These are phyloP conservation scores for Ceratocystis destructans DNA, from an alignment of 2,329 filamentous ascomycete species.

Conservation along the genomic window DNA sequence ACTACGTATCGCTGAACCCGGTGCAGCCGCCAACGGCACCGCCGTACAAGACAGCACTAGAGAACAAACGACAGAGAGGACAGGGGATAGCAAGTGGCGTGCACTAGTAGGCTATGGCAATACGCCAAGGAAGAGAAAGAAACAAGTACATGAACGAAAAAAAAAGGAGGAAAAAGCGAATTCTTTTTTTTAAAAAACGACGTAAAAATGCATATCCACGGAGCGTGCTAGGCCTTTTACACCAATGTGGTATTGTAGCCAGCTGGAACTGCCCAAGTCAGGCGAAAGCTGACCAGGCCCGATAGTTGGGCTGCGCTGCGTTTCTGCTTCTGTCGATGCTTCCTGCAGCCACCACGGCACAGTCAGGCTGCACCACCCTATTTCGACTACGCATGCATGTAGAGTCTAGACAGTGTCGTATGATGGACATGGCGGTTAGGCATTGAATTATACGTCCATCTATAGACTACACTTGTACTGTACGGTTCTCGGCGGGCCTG, in stretches of 20 bases:
- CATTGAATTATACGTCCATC: background rate
- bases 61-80: slow-evolving; percentile 56
- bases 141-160: background rate
- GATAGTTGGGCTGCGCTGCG: background rate
- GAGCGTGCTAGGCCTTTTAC: background rate
- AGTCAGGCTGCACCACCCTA: too few relatives aligned
- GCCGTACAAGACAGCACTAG: slow-evolving; percentile 82
- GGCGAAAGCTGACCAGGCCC: background rate
- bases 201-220: background rate
- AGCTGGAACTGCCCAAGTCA: background rate
- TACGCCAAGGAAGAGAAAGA: slow-evolving; percentile 19
- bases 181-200: background rate
- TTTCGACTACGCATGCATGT: background rate
- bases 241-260: background rate
- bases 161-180: background rate
- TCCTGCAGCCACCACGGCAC: too few relatives aligned
- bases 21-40: slow-evolving; percentile 92
- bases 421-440: background rate
- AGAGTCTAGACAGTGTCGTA: background rate
- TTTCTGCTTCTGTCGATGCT: too few relatives aligned
- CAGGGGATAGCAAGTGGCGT: slow-evolving; percentile 59
- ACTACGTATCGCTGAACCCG: slow-evolving; percentile 75
- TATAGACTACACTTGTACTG: too few relatives aligned
- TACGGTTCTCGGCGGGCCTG: background rate
- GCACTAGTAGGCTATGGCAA: slow-evolving; percentile 20